Conservation (phyloP, 2,329 filamentous ascomycete species). For the Aspergillus arachidicola region DNA sequence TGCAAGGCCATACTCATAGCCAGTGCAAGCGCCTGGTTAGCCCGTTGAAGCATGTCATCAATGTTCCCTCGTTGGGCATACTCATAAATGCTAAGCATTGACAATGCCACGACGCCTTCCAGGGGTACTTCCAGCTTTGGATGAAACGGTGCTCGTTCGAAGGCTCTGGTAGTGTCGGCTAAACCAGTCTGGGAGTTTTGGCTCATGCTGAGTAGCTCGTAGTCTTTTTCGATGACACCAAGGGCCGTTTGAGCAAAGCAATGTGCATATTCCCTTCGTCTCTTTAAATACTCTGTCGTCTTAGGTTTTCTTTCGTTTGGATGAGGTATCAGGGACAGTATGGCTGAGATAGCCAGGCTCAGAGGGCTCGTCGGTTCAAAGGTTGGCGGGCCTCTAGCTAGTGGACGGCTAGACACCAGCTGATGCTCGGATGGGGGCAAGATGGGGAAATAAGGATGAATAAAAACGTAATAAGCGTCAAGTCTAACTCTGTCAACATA, state of each 20-base stretch:
- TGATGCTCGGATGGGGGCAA: conserved; percentile 26
- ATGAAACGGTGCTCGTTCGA: conserved; percentile 20
- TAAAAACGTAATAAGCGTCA: conserved; percentile 35
- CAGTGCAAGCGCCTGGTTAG: conserved; percentile 28
- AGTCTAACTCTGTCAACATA: conserved; percentile 21
- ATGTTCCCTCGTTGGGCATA: conserved; percentile 35
- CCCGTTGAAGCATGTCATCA: conserved; percentile 31
- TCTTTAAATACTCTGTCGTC: conserved; percentile 21
- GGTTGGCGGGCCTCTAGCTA: background rate
- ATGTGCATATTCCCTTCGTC: conserved; percentile 27
- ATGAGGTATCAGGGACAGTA: conserved; percentile 31
- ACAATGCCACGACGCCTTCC: conserved; percentile 31
- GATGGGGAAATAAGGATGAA: conserved; percentile 34
- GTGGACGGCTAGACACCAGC: conserved; percentile 20
- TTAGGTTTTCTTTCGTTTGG: conserved; percentile 23
- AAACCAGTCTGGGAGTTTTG: conserved; percentile 11
- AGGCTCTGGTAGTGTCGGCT: conserved; percentile 6
- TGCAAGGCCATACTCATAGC: conserved; percentile 32
- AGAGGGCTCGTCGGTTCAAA: conserved; percentile 29
- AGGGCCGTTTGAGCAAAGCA: conserved; percentile 27
- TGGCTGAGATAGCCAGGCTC: conserved; percentile 30
- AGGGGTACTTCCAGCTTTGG: conserved; percentile 25
- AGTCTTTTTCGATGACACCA: conserved; percentile 29
- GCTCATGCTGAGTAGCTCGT: conserved; percentile 22
- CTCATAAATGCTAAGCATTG: conserved; percentile 33